Evolutionary conservation across 768 basidiomycete genomes (phyloP).

Genomic region (Auricularia sp.): DNA sequence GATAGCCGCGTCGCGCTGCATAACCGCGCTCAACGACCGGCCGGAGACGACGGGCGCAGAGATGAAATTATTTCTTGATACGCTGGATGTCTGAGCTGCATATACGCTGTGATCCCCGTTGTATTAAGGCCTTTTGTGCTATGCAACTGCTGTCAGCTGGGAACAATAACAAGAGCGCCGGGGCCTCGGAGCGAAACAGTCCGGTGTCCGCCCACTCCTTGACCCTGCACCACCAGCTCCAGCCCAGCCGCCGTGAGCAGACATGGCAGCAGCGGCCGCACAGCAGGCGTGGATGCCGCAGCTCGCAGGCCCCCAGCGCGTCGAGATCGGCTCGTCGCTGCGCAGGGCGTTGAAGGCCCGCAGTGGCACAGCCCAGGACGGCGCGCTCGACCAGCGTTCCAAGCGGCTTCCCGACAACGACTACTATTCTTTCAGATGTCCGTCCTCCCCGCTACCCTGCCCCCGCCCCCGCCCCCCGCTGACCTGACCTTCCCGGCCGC

Average conservation of each 20-base stretch:
- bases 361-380: conserved; percentile 34
- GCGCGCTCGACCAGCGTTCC: conserved; percentile 24
- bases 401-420: conserved; percentile 48
- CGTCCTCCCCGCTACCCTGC: conserved; percentile 17
- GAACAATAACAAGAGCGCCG: not conserved
- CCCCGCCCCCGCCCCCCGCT: not conserved
- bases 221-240: not conserved
- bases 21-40: conserved; percentile 32
- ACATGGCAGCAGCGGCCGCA: not conserved
- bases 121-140: too few species aligned
- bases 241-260: not conserved
- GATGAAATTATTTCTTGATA: not conserved
- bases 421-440: conserved; percentile 72
- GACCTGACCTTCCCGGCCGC: too few species aligned
- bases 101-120: too few species aligned
- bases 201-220: not conserved
- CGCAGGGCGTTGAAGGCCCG: conserved; percentile 58
- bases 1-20: conserved; percentile 66
- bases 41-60: not conserved
- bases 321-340: conserved; percentile 54
- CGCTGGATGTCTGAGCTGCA: not conserved
- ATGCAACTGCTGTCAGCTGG: not conserved
- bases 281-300: conserved; percentile 39
- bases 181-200: not conserved
- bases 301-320: conserved; percentile 39